phyloP scores from a whole-genome alignment of 164 flowering plant genomes.

The Vitis rupestris region DNA sequence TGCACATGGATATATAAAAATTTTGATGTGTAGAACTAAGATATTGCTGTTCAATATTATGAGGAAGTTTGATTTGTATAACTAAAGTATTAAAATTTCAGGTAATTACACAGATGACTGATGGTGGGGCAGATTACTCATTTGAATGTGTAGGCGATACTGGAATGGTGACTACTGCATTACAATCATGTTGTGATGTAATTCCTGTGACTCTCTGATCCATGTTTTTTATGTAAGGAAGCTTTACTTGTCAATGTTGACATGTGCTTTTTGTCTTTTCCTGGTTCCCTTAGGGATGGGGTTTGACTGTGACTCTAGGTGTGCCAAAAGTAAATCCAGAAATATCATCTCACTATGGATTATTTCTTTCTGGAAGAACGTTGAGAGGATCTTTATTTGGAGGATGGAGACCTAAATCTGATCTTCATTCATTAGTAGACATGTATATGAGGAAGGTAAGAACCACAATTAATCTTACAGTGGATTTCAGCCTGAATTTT shows the following conservation, averaged over 20 bases:
- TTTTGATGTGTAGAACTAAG: too few relatives aligned
- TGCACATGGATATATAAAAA: too few relatives aligned
- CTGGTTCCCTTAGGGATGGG: conserved; percentile 71
- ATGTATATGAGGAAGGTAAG: conserved; percentile 74
- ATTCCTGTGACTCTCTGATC: conserved; percentile 5
- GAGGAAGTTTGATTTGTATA: too few relatives aligned
- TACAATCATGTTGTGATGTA: conserved; percentile 92
- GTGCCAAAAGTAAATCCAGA: conserved; percentile 91
- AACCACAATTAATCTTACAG: background rate
- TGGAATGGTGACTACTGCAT: conserved; percentile 68
- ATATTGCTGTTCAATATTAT: too few relatives aligned
- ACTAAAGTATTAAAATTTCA: conserved; percentile 21
- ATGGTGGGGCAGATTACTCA: conserved; percentile 93
- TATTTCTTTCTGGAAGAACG: conserved; percentile 78
- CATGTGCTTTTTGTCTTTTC: background rate
- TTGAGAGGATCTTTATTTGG: conserved; percentile 83
- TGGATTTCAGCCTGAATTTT: background rate
- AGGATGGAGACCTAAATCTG: conserved; percentile 96
- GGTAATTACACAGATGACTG: conserved; percentile 76
- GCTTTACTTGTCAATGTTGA: background rate
- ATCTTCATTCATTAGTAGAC: conserved; percentile 73
- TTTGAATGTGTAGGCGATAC: conserved; percentile 96
- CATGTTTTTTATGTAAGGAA: background rate
- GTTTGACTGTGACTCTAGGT: conserved; percentile 91
- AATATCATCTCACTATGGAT: conserved; percentile 71